Evolutionary conservation across 768 basidiomycete genomes (phyloP).

Genomic region (Tricholoma bakamatsutake): DNA sequence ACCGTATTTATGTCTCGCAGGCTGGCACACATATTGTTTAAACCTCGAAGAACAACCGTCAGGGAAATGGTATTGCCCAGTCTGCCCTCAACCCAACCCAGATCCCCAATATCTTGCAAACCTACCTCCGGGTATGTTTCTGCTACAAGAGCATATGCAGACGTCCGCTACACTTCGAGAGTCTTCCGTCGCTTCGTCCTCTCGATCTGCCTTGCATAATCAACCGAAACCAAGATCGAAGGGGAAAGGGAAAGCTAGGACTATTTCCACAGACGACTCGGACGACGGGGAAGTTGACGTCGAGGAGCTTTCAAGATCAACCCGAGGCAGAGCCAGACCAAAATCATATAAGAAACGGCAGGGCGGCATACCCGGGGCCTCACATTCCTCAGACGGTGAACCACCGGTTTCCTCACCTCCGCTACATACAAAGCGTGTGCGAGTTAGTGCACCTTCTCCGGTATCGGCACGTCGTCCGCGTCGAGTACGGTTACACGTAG

Average conservation of each 20-base stretch:
- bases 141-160: constrained; percentile 2
- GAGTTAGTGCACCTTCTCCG: constrained; percentile 29
- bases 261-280: constrained; percentile 28
- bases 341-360: constrained; percentile 21
- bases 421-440: constrained; percentile 38
- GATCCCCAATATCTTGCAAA: neutral
- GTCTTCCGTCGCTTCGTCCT: constrained; percentile 39
- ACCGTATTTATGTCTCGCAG: constrained; percentile 28
- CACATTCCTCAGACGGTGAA: constrained; percentile 21
- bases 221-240: constrained; percentile 18
- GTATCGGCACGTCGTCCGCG: constrained; percentile 23
- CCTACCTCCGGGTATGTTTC: neutral
- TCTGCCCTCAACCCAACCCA: constrained; percentile 35
- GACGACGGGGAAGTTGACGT: constrained; percentile 26
- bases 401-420: constrained; percentile 13
- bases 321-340: constrained; percentile 12
- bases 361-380: constrained; percentile 10
- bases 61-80: constrained; percentile 74
- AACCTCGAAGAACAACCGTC: constrained; percentile 59
- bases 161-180: constrained; percentile 15
- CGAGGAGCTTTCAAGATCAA: constrained; percentile 17
- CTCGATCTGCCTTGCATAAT: constrained; percentile 20
- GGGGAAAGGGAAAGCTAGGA: constrained; percentile 27
- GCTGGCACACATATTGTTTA: constrained; percentile 84
- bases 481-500: constrained; percentile 48